phyloP scores from a whole-genome alignment of 495 filamentous ascomycete species.

The Cudoniella acicularis region DNA sequence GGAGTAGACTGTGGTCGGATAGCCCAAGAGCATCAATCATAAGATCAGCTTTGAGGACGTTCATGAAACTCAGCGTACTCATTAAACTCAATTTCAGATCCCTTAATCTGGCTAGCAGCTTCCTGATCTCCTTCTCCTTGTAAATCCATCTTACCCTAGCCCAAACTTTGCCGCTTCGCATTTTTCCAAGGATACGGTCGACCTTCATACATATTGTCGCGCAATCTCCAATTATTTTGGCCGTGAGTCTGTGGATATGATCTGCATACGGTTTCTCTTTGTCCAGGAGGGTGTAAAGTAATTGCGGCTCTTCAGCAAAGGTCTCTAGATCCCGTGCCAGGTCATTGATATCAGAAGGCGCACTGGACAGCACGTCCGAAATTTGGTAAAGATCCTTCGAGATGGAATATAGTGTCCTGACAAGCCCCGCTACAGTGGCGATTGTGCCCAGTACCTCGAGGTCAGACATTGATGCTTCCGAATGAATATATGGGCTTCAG shows the following conservation, averaged over 20 bases:
- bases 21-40: constrained; percentile 3
- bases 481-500: too few relatives aligned
- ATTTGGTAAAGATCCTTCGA: constrained; percentile 3
- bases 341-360: constrained; percentile 5
- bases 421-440: not conserved
- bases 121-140: constrained; percentile 9
- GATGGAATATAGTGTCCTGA: not conserved
- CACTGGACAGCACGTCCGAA: not conserved
- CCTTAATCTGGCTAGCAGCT: constrained; percentile 3
- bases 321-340: constrained; percentile 8
- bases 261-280: constrained; percentile 1
- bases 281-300: constrained; percentile 6
- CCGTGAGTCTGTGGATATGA: not conserved
- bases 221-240: constrained; percentile 10
- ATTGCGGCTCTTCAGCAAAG: constrained; percentile 2
- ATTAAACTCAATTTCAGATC: constrained; percentile 7
- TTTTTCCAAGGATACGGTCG: constrained; percentile 1
- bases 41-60: constrained; percentile 1
- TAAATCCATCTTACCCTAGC: constrained; percentile 5
- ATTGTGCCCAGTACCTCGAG: constrained; percentile 1
- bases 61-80: constrained; percentile 1
- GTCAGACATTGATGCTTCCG: constrained; percentile 7
- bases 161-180: not conserved
- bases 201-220: constrained; percentile 7
- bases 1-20: not conserved